phyloP scores from a whole-genome alignment of 257 asterid genomes.

The Gardenia jasminoides region DNA sequence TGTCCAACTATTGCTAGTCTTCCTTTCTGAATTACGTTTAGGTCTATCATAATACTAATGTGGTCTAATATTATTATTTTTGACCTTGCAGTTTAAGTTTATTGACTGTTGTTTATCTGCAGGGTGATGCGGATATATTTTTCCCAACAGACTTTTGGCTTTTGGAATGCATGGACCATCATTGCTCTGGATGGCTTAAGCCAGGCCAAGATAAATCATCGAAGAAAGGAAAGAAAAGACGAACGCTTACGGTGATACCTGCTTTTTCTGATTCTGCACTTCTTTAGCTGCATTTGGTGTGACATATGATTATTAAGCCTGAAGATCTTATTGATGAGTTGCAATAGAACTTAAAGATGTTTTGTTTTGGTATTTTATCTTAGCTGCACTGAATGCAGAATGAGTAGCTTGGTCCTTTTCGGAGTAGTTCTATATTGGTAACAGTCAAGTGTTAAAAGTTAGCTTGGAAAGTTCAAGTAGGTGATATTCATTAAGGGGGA shows the following conservation, averaged over 20 bases:
- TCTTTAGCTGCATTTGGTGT: not conserved
- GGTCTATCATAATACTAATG: not conserved
- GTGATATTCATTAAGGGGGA: not conserved
- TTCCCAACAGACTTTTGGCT: conserved; percentile 97
- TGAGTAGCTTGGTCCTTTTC: not conserved
- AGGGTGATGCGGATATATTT: conserved; percentile 99
- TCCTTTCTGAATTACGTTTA: not conserved
- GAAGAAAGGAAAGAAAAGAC: conserved; percentile 81
- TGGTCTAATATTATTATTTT: not conserved
- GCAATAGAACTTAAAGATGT: not conserved
- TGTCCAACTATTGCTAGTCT: not conserved
- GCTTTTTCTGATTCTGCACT: conserved; percentile 14
- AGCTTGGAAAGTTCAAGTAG: no score
- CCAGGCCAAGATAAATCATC: conserved; percentile 42
- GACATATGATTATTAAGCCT: not conserved
- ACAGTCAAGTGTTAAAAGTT: not conserved
- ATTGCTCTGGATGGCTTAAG: conserved; percentile 78
- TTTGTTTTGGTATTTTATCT: not conserved
- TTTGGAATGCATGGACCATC: conserved; percentile 80
- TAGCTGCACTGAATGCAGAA: not conserved
- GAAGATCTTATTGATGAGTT: not conserved
- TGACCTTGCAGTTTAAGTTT: not conserved
- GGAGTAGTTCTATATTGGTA: not conserved
- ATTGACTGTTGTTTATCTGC: conserved; percentile 21
- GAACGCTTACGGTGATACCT: conserved; percentile 68